Conservation (phyloP, 768 basidiomycete species). For the Mycena polygramma region DNA sequence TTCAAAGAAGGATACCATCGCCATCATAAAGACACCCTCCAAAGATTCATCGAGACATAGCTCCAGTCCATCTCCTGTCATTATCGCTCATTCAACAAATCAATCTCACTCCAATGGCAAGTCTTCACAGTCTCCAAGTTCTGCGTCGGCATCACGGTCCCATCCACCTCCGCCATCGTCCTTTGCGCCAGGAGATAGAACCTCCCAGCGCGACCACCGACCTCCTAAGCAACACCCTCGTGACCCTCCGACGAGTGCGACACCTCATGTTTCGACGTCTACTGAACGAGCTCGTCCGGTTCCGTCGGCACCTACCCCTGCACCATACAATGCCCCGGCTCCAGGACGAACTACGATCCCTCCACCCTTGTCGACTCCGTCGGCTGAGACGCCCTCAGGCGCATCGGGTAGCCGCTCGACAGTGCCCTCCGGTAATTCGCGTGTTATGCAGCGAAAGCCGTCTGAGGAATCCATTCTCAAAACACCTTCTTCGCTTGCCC, state of each 20-base stretch:
- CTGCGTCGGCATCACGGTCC: constrained; percentile 15
- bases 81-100: constrained; percentile 12
- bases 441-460: constrained; percentile 48
- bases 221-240: not conserved
- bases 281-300: not conserved
- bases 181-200: not conserved
- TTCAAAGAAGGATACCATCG: constrained; percentile 29
- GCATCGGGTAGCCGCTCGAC: constrained; percentile 17
- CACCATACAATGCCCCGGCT: not conserved
- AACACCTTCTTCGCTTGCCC: constrained; percentile 76
- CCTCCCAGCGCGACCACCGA: constrained; percentile 15
- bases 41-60: constrained; percentile 32
- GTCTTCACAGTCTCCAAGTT: not conserved
- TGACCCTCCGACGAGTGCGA: not conserved
- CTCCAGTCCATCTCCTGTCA: constrained; percentile 21
- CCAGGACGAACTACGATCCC: constrained; percentile 1
- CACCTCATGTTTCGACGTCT: constrained; percentile 5
- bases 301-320: not conserved
- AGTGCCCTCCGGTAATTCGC: constrained; percentile 13
- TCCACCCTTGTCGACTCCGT: not conserved
- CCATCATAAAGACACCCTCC: constrained; percentile 34
- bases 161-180: constrained; percentile 3
- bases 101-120: constrained; percentile 23
- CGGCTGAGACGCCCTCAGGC: not conserved
- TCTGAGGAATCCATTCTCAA: constrained; percentile 68